Evolutionary conservation across 805 yeast genomes (phyloP).

Genomic region (Candida bentonensis): DNA sequence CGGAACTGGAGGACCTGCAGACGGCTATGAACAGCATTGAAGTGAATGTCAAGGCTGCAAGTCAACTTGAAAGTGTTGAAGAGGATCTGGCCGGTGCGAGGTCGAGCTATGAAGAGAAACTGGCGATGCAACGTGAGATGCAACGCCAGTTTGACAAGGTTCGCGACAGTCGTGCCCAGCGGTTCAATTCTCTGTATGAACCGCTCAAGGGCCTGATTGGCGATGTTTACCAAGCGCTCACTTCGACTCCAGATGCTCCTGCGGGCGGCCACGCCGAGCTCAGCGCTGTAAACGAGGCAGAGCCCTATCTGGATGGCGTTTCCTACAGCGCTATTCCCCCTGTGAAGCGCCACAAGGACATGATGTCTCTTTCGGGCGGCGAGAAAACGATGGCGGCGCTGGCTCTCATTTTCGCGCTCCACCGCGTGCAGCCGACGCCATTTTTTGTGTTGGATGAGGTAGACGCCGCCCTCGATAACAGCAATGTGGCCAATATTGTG

Average conservation of each 20-base stretch:
- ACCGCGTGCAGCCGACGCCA: conserved; percentile 84
- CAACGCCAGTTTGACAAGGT: conserved; percentile 44
- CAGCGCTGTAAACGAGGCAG: conserved; percentile 77
- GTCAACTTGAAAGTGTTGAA: conserved; percentile 58
- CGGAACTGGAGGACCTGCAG: not conserved
- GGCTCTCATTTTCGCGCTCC: conserved; percentile 82
- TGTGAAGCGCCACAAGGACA: conserved; percentile 79
- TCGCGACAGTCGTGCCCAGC: conserved; percentile 41
- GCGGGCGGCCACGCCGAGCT: conserved; percentile 90
- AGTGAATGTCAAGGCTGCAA: conserved; percentile 74
- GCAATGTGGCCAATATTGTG: conserved; percentile 80
- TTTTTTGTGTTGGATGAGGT: conserved; percentile 93
- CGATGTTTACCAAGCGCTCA: conserved; percentile 70
- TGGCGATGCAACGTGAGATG: conserved; percentile 43
- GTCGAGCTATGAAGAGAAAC: conserved; percentile 45
- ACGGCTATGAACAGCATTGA: conserved; percentile 30
- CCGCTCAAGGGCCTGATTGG: conserved; percentile 65
- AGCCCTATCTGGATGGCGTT: conserved; percentile 72
- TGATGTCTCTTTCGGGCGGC: conserved; percentile 90
- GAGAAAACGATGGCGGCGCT: conserved; percentile 94
- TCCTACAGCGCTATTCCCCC: conserved; percentile 95
- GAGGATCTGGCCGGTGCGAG: conserved; percentile 46
- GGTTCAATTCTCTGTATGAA: conserved; percentile 61
- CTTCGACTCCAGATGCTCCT: conserved; percentile 55
- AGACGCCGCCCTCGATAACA: conserved; percentile 93